Evolutionary conservation across 805 yeast species (phyloP), one percentile per base, ranked within the genome.

Genomic region (Tetrapisispora arboricola): DNA sequence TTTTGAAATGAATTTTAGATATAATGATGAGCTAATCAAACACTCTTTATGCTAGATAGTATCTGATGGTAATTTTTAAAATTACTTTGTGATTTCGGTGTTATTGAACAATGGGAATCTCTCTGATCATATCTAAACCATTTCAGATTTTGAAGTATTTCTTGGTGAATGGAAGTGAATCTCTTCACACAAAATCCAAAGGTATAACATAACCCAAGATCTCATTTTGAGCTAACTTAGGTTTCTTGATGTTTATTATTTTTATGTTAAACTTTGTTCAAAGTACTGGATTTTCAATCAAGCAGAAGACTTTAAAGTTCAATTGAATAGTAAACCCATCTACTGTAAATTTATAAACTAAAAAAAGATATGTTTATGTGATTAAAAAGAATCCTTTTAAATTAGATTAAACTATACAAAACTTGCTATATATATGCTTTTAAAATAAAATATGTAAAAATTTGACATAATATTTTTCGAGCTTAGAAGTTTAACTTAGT

Each of bases 401-500:
- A 38, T 27, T 38, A 32, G 34, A 39, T 39, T 33, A 39, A 33
- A 39, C 42, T 39, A 39, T 39, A 39, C 32, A 36, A 35, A 39
- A 39, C 42, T 39, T 34, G 24, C 42, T 33, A 33, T 33, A 39
- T 20, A 39, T 39, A 39, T 39, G 42, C 42, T 16, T 39, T 18
- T 25, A 28, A 39, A 32, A 27, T 26, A 32, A 39, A 33, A 39
- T 28, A 32, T 38, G 41, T 22, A 33, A 26, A 32, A 31, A n/a
- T 32, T 25, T 21, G 34, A 19, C 20, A 26, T 32, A 31, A 21
- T 26, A 29, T 32, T 20, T 28, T 34, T 12, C 4, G 21, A 16
- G 64, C 68, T 84, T 87, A 90, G 80, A 90, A 72, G 80, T 79
- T 78, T 75, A 90, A 80, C 94, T 90, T 90, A 66, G 96, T 90